These are phyloP conservation scores for Cadophora sp. DNA, from an alignment of 2,329 filamentous ascomycete species.

Conservation along the genomic window DNA sequence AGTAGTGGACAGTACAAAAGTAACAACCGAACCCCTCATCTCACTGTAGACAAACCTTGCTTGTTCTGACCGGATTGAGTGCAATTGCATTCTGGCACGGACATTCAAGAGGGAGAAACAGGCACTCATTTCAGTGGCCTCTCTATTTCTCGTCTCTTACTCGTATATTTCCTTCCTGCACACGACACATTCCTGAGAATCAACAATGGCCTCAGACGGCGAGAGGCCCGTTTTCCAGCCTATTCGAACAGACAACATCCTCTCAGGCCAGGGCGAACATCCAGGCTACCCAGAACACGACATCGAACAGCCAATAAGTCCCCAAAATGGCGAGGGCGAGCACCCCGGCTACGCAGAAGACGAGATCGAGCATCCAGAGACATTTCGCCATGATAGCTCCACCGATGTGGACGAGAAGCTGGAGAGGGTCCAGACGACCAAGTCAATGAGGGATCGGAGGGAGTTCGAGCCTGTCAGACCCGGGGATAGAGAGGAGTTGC, in stretches of 20 bases:
- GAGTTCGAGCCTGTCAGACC: conserved; percentile 36
- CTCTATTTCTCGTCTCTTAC: background rate
- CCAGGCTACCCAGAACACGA: background rate
- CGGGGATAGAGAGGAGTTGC: conserved; percentile 39
- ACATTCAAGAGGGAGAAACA: background rate
- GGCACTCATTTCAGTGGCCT: background rate
- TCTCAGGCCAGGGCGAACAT: conserved; percentile 7
- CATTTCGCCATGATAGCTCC: conserved; percentile 21
- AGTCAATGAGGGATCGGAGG: conserved; percentile 30
- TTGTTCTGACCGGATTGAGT: background rate
- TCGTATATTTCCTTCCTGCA: background rate
- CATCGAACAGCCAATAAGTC: background rate
- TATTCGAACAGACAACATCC: conserved; percentile 26
- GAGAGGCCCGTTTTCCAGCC: conserved; percentile 19
- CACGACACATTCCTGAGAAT: conserved; percentile 6
- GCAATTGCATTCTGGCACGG: background rate
- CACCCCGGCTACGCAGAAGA: conserved; percentile 21
- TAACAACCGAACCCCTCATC: background rate
- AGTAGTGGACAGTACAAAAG: background rate
- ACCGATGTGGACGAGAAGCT: conserved; percentile 28
- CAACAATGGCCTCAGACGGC: conserved; percentile 25
- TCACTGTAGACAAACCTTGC: background rate
- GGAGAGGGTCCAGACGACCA: conserved; percentile 26
- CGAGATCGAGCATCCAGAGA: conserved; percentile 24
- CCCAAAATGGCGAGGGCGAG: background rate